Conservation (phyloP, 2,329 filamentous ascomycete genomes). For the Chalaropsis thielavioides region DNA sequence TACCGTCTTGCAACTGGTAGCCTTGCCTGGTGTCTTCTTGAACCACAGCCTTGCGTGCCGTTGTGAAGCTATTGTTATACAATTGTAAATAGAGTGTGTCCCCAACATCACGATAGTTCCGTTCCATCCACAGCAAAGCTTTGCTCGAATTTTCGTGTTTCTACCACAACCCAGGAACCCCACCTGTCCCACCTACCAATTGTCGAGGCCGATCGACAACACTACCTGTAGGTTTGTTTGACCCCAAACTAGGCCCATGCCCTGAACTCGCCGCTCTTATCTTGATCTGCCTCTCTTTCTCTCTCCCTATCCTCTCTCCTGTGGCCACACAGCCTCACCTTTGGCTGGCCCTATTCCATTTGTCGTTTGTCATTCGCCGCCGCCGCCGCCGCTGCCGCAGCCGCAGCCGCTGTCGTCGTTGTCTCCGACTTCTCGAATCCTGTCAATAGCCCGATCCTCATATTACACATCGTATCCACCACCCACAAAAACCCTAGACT, state of each 20-base stretch:
- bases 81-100: background rate
- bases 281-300: background rate
- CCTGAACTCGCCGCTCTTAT: too few relatives aligned
- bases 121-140: background rate
- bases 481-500: conserved; percentile 3
- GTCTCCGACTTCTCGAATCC: background rate
- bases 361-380: background rate
- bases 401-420: background rate
- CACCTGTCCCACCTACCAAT: too few relatives aligned
- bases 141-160: background rate
- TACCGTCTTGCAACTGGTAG: background rate
- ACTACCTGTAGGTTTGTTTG: too few relatives aligned
- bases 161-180: too few relatives aligned
- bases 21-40: background rate
- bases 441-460: conserved; percentile 1
- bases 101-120: background rate
- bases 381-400: background rate
- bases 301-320: background rate
- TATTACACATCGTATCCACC: conserved; percentile 8
- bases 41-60: too few relatives aligned
- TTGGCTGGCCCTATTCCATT: background rate
- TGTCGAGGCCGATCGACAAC: too few relatives aligned
- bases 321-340: background rate
- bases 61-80: background rate
- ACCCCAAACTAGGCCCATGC: too few relatives aligned